These are phyloP conservation scores for Carnegiea gigantea DNA, from an alignment of 179 eudicot species.

Conservation along the genomic window DNA sequence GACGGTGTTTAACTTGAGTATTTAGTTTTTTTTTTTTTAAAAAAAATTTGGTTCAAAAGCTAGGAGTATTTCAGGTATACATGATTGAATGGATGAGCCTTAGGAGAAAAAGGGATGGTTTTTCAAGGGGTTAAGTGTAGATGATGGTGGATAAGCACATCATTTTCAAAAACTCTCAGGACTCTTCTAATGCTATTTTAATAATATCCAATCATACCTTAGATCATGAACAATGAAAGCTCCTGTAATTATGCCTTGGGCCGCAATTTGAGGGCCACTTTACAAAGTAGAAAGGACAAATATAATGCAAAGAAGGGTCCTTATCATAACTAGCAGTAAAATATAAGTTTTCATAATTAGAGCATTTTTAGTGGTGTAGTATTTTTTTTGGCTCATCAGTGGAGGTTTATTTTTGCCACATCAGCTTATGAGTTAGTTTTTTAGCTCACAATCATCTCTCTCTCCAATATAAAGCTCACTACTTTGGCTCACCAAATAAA, in stretches of 20 bases:
- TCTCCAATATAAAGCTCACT: no score
- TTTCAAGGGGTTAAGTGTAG: slow-evolving; percentile 1
- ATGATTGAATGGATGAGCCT: neutral
- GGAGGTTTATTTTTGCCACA: no score
- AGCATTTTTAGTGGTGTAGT: no score
- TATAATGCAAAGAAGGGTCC: slow-evolving; percentile 14
- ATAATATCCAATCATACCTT: slow-evolving; percentile 10
- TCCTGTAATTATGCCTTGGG: slow-evolving; percentile 31
- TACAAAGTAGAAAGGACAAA: slow-evolving; percentile 14
- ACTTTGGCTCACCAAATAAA: no score
- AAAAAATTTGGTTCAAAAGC: neutral
- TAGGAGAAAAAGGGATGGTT: neutral
- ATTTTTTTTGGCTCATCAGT: no score
- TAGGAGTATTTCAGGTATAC: slow-evolving; percentile 6
- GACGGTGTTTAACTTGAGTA: neutral
- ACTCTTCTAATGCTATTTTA: slow-evolving; percentile 16
- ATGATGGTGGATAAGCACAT: slow-evolving; percentile 26
- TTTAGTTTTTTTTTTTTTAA: neutral
- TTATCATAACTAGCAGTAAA: slow-evolving; percentile 3
- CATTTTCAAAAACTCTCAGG: slow-evolving; percentile 18
- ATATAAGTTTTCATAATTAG: neutral
- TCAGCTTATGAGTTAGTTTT: no score
- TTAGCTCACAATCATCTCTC: no score
- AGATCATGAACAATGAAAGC: slow-evolving; percentile 32
- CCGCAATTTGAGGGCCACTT: slow-evolving; percentile 30